These are phyloP conservation scores for Colletotrichum karsti DNA, from an alignment of 2,329 filamentous ascomycete genomes.

Conservation along the genomic window DNA sequence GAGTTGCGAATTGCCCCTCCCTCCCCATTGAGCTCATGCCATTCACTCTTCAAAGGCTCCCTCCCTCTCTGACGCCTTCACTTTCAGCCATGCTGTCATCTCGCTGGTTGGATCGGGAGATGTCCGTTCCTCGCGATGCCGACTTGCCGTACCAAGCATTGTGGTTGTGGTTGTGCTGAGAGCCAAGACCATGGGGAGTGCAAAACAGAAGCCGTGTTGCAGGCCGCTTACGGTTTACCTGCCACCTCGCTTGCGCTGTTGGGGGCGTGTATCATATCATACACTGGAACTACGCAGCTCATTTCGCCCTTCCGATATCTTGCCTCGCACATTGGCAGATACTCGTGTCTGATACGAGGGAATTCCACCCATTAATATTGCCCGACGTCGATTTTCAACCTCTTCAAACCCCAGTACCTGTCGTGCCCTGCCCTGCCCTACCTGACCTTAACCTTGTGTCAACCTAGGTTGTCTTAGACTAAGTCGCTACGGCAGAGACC, in stretches of 20 bases:
- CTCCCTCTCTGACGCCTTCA: background rate
- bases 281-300: background rate
- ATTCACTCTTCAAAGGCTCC: background rate
- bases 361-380: background rate
- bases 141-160: slow-evolving; percentile 28
- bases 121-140: slow-evolving; percentile 17
- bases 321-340: background rate
- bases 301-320: background rate
- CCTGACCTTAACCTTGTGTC: background rate
- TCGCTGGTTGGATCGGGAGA: slow-evolving; percentile 12
- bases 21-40: background rate
- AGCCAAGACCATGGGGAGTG: slow-evolving; percentile 1
- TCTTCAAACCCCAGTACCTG: background rate
- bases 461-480: background rate
- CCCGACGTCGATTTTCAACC: background rate
- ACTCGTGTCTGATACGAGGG: background rate
- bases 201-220: background rate
- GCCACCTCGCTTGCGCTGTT: slow-evolving; percentile 13
- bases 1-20: background rate
- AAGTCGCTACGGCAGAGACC: background rate
- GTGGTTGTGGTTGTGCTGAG: background rate
- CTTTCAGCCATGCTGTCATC: slow-evolving; percentile 15
- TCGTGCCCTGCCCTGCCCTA: slow-evolving; percentile 11
- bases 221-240: slow-evolving; percentile 7
- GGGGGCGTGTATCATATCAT: background rate